These are phyloP conservation scores for Phaeoacremonium minimum DNA, from an alignment of 2,329 filamentous ascomycete species.

Conservation along the genomic window DNA sequence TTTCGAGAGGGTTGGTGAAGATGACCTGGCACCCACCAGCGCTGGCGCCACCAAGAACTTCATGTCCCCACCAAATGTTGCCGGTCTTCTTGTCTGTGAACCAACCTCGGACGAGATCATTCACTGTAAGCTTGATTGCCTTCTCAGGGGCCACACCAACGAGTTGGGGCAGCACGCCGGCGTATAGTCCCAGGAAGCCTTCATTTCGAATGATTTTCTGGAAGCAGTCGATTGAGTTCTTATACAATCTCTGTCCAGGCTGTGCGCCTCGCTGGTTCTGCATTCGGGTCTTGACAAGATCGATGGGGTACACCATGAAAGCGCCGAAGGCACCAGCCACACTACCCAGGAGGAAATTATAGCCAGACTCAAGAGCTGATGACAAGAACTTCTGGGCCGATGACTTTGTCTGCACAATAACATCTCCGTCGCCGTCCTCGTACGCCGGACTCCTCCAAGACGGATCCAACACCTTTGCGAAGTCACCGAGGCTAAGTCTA, in stretches of 20 bases:
- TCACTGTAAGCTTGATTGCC: conserved; percentile 98
- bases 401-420: conserved; percentile 42
- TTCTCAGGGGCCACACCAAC: conserved; percentile 99
- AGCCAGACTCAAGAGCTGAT: conserved; percentile 68
- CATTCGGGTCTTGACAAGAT: conserved; percentile 96
- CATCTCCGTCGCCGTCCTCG: conserved; percentile 36
- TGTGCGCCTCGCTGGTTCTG: conserved; percentile 88
- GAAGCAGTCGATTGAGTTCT: conserved; percentile 95
- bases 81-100: conserved; percentile 72
- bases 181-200: conserved; percentile 85
- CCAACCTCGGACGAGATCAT: conserved; percentile 78
- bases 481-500: conserved; percentile 75
- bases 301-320: conserved; percentile 99
- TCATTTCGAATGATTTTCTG: conserved; percentile 92
- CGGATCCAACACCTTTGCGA: conserved; percentile 90
- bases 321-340: conserved; percentile 94
- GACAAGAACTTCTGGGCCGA: conserved; percentile 55
- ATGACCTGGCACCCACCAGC: conserved; percentile 96
- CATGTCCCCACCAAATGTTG: conserved; percentile 64
- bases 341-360: conserved; percentile 88
- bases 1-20: conserved; percentile 97
- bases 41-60: conserved; percentile 82
- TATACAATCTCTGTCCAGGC: conserved; percentile 86
- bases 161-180: conserved; percentile 89
- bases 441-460: conserved; percentile 73